phyloP scores from a whole-genome alignment of 23 red algal genomes.

The Gracilaria domingensis region DNA sequence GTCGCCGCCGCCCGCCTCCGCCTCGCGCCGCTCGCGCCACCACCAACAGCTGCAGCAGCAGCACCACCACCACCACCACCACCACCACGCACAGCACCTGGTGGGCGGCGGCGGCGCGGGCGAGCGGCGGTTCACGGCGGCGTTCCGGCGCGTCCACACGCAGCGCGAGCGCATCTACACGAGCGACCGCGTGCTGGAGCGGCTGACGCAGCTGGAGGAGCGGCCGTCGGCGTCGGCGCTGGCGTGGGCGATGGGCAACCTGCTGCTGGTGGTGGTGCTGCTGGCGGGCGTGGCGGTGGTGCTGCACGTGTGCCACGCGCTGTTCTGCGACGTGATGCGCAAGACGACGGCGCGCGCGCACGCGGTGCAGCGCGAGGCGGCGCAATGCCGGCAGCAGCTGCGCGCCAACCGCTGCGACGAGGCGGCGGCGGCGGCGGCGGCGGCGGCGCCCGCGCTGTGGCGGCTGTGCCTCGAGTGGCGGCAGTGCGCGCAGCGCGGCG shows the following conservation, averaged over 20 bases:
- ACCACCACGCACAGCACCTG: neutral
- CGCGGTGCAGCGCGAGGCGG: neutral
- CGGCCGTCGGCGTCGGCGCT: neutral
- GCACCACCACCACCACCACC: neutral
- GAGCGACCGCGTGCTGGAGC: conserved; percentile 12
- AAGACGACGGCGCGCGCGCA: conserved; percentile 45
- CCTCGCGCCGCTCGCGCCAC: no score
- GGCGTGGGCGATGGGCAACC: neutral
- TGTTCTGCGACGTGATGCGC: conserved; percentile 36
- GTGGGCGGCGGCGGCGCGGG: neutral
- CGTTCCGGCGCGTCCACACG: conserved; percentile 41
- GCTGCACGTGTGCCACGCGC: neutral
- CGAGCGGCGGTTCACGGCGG: conserved; percentile 20
- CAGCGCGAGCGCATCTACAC: conserved; percentile 56
- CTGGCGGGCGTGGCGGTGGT: conserved; percentile 13
- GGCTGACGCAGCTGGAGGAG: neutral
- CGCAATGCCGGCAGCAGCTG: conserved; percentile 21
- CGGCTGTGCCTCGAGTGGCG: conserved; percentile 51
- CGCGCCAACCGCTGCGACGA: neutral
- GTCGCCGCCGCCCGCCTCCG: no score
- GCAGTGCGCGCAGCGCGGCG: conserved; percentile 14
- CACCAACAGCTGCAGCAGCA: neutral
- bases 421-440: neutral
- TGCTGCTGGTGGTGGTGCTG: neutral
- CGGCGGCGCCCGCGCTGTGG: conserved; percentile 1